phyloP scores from a whole-genome alignment of 1,284 basidiomycete species.

The Ustilago esculenta region DNA sequence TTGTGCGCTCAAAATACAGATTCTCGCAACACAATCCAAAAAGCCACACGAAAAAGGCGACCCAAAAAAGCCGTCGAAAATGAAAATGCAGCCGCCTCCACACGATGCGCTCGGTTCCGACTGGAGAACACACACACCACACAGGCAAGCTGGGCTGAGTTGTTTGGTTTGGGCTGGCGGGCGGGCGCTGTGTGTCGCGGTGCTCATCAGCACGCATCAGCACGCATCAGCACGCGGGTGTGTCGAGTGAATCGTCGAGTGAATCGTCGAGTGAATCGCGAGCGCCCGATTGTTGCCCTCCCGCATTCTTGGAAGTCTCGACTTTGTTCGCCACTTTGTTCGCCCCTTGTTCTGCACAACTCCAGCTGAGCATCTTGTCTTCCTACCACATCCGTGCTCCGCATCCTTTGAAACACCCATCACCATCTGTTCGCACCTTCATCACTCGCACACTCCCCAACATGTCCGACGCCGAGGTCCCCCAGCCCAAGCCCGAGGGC shows the following conservation, averaged over 20 bases:
- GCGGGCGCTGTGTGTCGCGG: conserved; percentile 6
- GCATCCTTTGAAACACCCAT: not conserved
- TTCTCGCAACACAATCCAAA: too few relatives aligned
- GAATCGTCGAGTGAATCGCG: too few relatives aligned
- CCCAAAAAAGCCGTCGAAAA: conserved; percentile 1
- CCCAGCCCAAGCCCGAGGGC: conserved; percentile 61
- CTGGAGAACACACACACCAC: not conserved
- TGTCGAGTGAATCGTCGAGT: too few relatives aligned
- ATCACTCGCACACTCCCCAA: not conserved
- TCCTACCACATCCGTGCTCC: conserved; percentile 11
- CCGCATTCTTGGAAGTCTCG: conserved; percentile 1
- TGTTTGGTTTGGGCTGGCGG: not conserved
- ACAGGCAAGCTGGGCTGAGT: conserved; percentile 3
- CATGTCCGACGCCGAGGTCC: conserved; percentile 60
- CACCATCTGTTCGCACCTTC: not conserved
- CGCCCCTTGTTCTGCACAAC: too few relatives aligned
- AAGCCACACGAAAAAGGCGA: not conserved
- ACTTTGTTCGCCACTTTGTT: conserved; percentile 3
- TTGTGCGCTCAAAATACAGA: too few relatives aligned
- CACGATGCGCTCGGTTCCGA: conserved; percentile 11
- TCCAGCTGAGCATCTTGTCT: conserved; percentile 2
- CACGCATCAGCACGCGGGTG: too few relatives aligned
- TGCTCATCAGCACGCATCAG: not conserved
- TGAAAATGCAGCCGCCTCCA: not conserved
- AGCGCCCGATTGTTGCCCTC: not conserved